A percentile compares a stretch with the other conserved stretches of the same genome.
These are phyloP conservation scores for Coemansia sp. DNA, from an alignment of 192 early-diverging fungal species.

Conservation along the genomic window DNA sequence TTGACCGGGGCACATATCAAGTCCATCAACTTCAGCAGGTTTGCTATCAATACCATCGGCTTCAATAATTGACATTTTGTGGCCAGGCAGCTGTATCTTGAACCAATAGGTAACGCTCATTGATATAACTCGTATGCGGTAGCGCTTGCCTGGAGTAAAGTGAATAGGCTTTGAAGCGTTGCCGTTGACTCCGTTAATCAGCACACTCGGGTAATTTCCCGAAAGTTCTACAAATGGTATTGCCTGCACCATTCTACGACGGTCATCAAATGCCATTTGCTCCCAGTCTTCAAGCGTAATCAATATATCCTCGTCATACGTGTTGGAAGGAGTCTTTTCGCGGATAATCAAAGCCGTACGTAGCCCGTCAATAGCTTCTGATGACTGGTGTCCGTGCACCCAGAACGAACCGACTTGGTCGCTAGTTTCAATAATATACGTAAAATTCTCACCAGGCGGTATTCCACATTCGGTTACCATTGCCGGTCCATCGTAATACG, in stretches of 20 bases:
- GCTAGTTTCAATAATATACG: conserved; percentile 59
- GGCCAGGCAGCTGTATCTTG: conserved; percentile 71
- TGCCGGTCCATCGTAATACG: conserved; percentile 64
- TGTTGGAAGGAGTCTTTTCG: conserved; percentile 41
- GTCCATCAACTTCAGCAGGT: conserved; percentile 51
- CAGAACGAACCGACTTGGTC: conserved; percentile 79
- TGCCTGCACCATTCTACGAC: conserved; percentile 57
- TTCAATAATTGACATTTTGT: conserved; percentile 76
- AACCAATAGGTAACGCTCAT: conserved; percentile 68
- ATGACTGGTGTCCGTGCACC: conserved; percentile 68
- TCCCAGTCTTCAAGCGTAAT: conserved; percentile 66
- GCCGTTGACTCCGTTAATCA: conserved; percentile 48
- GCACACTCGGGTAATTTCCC: not conserved
- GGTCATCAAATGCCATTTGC: conserved; percentile 42
- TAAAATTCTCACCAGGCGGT: conserved; percentile 58
- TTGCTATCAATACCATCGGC: conserved; percentile 66
- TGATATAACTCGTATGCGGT: conserved; percentile 77
- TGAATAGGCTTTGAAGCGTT: conserved; percentile 48
- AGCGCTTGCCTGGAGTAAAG: conserved; percentile 72
- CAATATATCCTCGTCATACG: conserved; percentile 64
- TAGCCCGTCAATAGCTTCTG: conserved; percentile 81
- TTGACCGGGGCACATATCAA: conserved; percentile 67
- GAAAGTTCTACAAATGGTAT: conserved; percentile 22
- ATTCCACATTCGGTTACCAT: conserved; percentile 75
- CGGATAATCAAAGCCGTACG: conserved; percentile 68